Evolutionary conservation across 768 basidiomycete species (phyloP), one percentile per base, ranked within the genome.

Genomic region (Hygrocybe punicea): DNA sequence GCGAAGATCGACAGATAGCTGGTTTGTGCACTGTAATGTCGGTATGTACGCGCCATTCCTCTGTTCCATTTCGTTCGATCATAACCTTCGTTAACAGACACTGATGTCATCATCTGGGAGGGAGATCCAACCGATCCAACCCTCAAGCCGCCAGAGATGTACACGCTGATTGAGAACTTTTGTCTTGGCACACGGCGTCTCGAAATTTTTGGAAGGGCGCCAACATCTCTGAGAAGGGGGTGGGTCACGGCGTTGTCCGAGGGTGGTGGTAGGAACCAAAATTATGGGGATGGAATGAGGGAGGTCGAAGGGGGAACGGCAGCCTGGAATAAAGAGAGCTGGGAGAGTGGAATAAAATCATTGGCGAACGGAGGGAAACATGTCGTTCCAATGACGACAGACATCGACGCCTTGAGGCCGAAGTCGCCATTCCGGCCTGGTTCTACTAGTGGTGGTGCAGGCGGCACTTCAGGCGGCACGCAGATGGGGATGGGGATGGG

Each of bases 1-100:
- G 11, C 84, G 96, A 21, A 81, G 97, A 29, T 92, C 91, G 17
- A 95, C 90, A 1, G 97, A 99, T 69, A 88, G 86, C 58, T 91
- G 92, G 87, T 95, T 98, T 71, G 96, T 97, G 0, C 96, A 99
- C 71, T 98, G 95, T 68, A 99, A 99, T 72, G 89, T 99, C 62
- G 93, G 91, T 91, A 69, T 51, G 91, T 71, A 45, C 50, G 9
- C 34, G 37, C 11, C 21, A 7, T 53, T 21, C 53, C 51, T 40
- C 44, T 11, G 24, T 51, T 39, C 37, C 42, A 29, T 40, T 24
- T 53, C 9, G 21, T 13, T 35, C 39, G 36, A 44, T 39, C 14
- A 21, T 24, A 39, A 35, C 33, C 47, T 58, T 49, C 25, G 29
- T 33, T 25, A 34, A 40, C 58, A 93, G 94, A 96, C 67, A 96